These are phyloP conservation scores for Eutypella sp. DNA, from an alignment of 2,329 filamentous ascomycete species.

Conservation along the genomic window DNA sequence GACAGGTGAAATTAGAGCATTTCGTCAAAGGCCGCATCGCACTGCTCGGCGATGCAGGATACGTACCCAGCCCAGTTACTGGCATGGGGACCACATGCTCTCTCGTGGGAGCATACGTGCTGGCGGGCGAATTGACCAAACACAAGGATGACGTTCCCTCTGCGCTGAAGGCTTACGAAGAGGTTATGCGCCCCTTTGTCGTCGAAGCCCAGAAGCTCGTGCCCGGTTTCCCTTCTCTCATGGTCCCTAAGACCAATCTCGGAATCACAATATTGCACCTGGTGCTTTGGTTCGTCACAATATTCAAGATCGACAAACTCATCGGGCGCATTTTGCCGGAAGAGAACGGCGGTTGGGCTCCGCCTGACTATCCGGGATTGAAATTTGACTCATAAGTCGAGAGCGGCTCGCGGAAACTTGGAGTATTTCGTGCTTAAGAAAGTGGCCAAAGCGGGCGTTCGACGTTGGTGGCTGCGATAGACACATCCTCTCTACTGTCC, in stretches of 20 bases:
- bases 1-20: conserved; percentile 37
- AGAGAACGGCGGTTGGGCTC: conserved; percentile 13
- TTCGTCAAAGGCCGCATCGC: conserved; percentile 43
- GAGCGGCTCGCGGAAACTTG: no score
- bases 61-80: conserved; percentile 41
- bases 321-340: conserved; percentile 14
- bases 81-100: conserved; percentile 48
- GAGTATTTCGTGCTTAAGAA: no score
- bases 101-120: conserved; percentile 47
- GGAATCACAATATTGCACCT: conserved; percentile 13
- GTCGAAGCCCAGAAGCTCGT: conserved; percentile 32
- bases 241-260: conserved; percentile 16
- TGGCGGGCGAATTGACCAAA: conserved; percentile 48
- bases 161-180: conserved; percentile 40
- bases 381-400: conserved; percentile 6
- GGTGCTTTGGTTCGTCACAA: conserved; percentile 18
- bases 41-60: conserved; percentile 51
- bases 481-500: no score
- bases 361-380: conserved; percentile 24
- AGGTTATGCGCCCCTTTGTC: conserved; percentile 39
- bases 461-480: no score
- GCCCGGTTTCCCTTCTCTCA: conserved; percentile 12
- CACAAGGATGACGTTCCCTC: conserved; percentile 21
- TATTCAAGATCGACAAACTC: conserved; percentile 16
- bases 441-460: no score